Evolutionary conservation across 306 rosid genomes (phyloP).

Genomic region (Purshia tridentata): DNA sequence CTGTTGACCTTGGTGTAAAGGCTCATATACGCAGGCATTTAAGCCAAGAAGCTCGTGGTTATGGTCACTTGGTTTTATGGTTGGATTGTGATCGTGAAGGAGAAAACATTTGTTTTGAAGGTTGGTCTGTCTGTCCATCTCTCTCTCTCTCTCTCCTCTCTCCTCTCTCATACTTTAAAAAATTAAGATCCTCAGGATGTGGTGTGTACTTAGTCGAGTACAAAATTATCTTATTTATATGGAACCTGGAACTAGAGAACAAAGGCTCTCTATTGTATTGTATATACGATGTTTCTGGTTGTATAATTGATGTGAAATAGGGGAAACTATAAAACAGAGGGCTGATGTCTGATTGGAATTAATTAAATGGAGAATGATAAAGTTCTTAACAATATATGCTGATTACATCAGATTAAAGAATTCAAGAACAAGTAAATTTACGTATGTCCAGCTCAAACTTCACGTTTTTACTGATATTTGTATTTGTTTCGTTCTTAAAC

Average conservation of each 20-base stretch:
- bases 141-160: not conserved
- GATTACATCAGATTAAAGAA: not conserved
- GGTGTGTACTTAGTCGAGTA: not conserved
- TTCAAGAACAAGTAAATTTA: not conserved
- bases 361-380: not conserved
- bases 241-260: not conserved
- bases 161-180: not conserved
- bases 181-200: not conserved
- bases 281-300: not conserved
- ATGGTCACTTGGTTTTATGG: slow-evolving; percentile 81
- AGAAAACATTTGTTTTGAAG: slow-evolving; percentile 96
- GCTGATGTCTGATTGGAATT: not conserved
- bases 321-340: not conserved
- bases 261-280: not conserved
- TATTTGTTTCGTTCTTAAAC: not conserved
- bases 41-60: slow-evolving; percentile 91
- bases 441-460: not conserved
- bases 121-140: slow-evolving; percentile 10
- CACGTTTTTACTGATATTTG: not conserved
- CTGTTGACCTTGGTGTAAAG: slow-evolving; percentile 40
- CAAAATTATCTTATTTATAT: slow-evolving; percentile 3
- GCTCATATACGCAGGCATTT: slow-evolving; percentile 87
- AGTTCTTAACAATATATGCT: not conserved
- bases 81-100: slow-evolving; percentile 98
- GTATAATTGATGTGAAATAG: not conserved